phyloP scores from a whole-genome alignment of 345 rosid genomes.

The Erysimum cheiranthoides region DNA sequence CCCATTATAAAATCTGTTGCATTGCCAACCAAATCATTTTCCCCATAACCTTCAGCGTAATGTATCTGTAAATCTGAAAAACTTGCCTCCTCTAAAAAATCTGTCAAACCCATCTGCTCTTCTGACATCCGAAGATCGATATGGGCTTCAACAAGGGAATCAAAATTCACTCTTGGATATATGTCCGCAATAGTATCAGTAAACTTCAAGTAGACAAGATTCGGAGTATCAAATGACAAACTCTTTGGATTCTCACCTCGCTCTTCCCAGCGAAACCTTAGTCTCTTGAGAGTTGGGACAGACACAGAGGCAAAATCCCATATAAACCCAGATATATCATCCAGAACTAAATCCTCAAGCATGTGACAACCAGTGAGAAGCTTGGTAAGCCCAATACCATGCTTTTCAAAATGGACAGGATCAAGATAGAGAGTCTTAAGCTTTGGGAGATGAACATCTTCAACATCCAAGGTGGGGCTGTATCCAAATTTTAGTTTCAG shows the following conservation, averaged over 20 bases:
- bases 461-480: background rate
- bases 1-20: conserved; percentile 4
- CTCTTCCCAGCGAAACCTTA: background rate
- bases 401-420: background rate
- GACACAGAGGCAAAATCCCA: conserved; percentile 3
- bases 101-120: background rate
- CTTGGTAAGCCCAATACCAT: conserved; percentile 20
- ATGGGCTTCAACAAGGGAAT: conserved; percentile 23
- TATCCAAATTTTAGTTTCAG: background rate
- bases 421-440: background rate
- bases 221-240: background rate
- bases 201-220: conserved; percentile 16
- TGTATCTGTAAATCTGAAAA: background rate
- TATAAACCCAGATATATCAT: background rate
- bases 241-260: background rate
- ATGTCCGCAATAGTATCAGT: background rate
- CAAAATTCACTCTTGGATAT: conserved; percentile 9
- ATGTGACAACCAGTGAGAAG: conserved; percentile 17
- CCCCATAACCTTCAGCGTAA: background rate
- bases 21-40: background rate
- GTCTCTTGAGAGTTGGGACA: conserved; percentile 23
- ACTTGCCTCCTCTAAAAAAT: background rate
- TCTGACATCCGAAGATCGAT: background rate
- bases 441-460: conserved; percentile 24
- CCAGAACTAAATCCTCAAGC: conserved; percentile 17